Evolutionary conservation across 2,329 filamentous ascomycete species (phyloP), one percentile per base, ranked within the genome.

Genomic region (Exophiala sp.): DNA sequence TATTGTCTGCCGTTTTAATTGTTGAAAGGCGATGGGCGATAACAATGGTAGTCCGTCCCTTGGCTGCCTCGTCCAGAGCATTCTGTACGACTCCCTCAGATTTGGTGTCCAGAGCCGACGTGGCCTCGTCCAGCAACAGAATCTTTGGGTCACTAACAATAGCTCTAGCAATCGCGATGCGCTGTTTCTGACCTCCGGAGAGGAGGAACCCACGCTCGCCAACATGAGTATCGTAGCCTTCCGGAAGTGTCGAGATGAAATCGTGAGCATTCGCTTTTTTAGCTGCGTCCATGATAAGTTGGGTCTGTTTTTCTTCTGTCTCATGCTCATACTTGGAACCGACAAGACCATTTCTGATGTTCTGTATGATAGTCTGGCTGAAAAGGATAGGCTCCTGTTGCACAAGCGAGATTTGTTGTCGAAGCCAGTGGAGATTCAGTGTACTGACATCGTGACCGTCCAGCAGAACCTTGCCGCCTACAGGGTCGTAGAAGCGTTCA

Each of bases 21-120:
- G 93, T 98, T 0, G 89, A 95, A 7, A 98, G 76, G 59, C 91
- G 84, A 71, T 98, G 93, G 37, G 93, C 93, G 67, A 98, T 97
- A 5, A 90, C 87, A 60, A 97, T 95, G 1, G 93, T 97, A 0
- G 93, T 98, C 46, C 93, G 81, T 19, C 90, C 91, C 56, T 85
- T 78, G 1, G 89, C 79, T 21, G 91, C 93, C 43, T 80, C 85
- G 62, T 97, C 90, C 7, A 98, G 77, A 14, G 93, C 93, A 35
- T 88, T 88, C 67, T 97, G 93, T 1, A 98, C 91, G 8, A 95
- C 85, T 39, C 88, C 89, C 70, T 98, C 93, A 0, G 88, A 94
- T 64, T 93, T 91, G 18, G 91, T 95, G 64, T 98, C 93, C 0
- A 98, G 77, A 2, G 89, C 89, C 30, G 86, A 93, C 0, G 93